phyloP scores from a whole-genome alignment of 2,329 filamentous ascomycete genomes.

The Ophiocordyceps australis region DNA sequence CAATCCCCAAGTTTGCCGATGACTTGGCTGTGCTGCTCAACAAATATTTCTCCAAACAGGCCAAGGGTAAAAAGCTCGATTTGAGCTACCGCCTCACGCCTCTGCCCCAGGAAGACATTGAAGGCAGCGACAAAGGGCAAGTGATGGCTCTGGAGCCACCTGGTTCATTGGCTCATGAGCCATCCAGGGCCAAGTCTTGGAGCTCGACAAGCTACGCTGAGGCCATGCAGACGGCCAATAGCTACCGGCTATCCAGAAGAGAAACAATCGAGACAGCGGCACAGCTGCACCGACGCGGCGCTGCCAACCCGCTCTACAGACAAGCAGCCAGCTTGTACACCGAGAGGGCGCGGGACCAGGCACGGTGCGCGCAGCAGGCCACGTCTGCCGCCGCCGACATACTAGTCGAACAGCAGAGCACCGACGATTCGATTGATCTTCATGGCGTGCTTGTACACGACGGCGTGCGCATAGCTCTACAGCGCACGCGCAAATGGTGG shows the following conservation, averaged over 20 bases:
- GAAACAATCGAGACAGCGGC: constrained; percentile 18
- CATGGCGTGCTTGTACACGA: constrained; percentile 72
- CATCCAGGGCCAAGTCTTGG: background rate
- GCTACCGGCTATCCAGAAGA: constrained; percentile 11
- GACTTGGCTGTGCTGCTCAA: constrained; percentile 23
- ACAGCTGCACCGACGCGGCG: constrained; percentile 26
- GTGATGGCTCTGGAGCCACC: no score
- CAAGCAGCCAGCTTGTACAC: constrained; percentile 63
- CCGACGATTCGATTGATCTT: constrained; percentile 46
- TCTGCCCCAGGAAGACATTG: constrained; percentile 6
- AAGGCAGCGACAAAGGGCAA: constrained; percentile 1
- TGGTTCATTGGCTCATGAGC: no score
- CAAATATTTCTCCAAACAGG: constrained; percentile 21
- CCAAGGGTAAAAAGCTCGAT: constrained; percentile 15
- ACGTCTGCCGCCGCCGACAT: constrained; percentile 50
- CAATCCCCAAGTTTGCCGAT: constrained; percentile 13
- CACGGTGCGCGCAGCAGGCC: constrained; percentile 36
- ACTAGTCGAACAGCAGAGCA: constrained; percentile 51
- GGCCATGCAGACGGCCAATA: constrained; percentile 10
- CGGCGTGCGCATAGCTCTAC: constrained; percentile 58
- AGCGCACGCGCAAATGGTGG: constrained; percentile 62
- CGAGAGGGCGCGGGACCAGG: constrained; percentile 47
- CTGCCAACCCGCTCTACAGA: constrained; percentile 55
- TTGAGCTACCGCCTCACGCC: constrained; percentile 20
- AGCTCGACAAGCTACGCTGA: constrained; percentile 7